Conservation (phyloP, 148 eudicot species). For the Arbutus unedo region DNA sequence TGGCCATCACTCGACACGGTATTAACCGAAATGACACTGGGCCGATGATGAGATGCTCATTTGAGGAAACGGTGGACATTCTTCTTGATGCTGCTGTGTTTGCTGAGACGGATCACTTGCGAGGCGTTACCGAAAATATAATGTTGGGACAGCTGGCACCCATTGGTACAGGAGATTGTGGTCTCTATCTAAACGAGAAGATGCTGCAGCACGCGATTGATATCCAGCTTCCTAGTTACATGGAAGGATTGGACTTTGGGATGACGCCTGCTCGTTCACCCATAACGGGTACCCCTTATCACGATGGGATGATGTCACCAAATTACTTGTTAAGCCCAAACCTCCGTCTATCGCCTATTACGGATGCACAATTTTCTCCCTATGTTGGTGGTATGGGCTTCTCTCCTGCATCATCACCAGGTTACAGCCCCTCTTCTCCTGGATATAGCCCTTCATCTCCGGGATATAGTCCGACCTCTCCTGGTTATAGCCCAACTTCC, state of each 20-base stretch:
- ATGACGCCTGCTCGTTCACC: conserved; percentile 93
- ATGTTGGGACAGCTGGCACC: conserved; percentile 99
- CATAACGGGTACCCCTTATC: conserved; percentile 75
- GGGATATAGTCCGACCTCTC: conserved; percentile 55
- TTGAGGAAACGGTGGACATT: conserved; percentile 98
- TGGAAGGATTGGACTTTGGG: conserved; percentile 86
- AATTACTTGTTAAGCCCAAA: conserved; percentile 76
- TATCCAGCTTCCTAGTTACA: conserved; percentile 85
- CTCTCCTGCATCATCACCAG: conserved; percentile 55
- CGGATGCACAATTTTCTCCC: conserved; percentile 59
- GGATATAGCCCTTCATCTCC: conserved; percentile 51
- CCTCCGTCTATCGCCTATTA: conserved; percentile 46
- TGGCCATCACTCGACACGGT: conserved; percentile 99
- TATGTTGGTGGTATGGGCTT: conserved; percentile 59
- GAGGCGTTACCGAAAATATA: conserved; percentile 98
- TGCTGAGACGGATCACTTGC: conserved; percentile 80
- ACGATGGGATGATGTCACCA: conserved; percentile 93
- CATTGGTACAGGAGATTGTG: conserved; percentile 93
- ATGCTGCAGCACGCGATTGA: conserved; percentile 96
- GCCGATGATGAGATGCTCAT: conserved; percentile 99
- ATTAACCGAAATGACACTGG: conserved; percentile 95
- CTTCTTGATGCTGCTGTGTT: conserved; percentile 98
- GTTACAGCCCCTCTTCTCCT: conserved; percentile 54
- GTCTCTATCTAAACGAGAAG: conserved; percentile 73
- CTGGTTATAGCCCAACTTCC: conserved; percentile 56